Base-by-base conservation (phyloP, 1,139 yeast species). In the Debaryomyces nepalensis region DNA sequence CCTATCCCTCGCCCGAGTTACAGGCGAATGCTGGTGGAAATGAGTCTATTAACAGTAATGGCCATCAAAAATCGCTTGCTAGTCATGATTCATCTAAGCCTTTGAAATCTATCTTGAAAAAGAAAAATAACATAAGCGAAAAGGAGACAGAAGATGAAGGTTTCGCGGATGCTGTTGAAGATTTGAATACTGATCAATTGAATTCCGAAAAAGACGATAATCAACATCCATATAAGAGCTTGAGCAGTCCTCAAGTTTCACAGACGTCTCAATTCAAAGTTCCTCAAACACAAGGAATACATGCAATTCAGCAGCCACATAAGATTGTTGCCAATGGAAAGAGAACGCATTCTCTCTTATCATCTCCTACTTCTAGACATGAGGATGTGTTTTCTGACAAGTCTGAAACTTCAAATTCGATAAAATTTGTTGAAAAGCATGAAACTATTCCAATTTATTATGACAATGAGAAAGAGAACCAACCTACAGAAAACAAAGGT, bases 381-480 rank as follows among this genome's bases (percentile, higher is more conserved):
- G 52, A 47, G 32, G 53, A 41, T 11, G 26, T 43, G 4, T 14
- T 26, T 3, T 48, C 53, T 2, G 42, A 46, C 20, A 42, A 29
- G n/a, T 50, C 54, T 2, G 42, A 50, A 2, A 34, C 52, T 5
- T 61, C 68, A 7, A 61, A 58, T 31, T 70, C 76, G 2, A 73
- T 73, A 43, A 68, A 70, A 48, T 73, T 73, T 44, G 61, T 61
- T 38, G 71, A 69, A 11, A 61, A 58, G 6, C 73, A 71, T 6
- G 73, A 71, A 47, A 72, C 76, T 2, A 70, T 72, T 26, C 68
- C 71, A 1, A 57, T 63, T 26, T 53, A 56, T 33, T 41, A 38
- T 14, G 46, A 54, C 15, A 45, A 44, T 19, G 39, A 41, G 26
- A 41, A 39, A 16, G 44, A n/a, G n/a, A n/a, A 35, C 36, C 41